These are phyloP conservation scores for Piromyces sp. DNA, from an alignment of 192 early-diverging fungal species.

Conservation along the genomic window DNA sequence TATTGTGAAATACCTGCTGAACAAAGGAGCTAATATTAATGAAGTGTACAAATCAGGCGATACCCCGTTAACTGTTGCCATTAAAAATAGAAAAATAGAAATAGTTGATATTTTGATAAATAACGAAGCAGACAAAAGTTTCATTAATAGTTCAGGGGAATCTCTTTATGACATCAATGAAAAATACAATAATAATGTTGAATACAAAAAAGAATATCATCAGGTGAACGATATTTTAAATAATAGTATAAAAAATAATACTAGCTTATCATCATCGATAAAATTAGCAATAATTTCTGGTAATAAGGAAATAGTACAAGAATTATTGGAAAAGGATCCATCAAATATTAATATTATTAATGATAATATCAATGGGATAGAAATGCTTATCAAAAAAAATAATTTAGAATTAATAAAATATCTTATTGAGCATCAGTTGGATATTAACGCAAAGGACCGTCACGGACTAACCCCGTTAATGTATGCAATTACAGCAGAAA, in stretches of 20 bases:
- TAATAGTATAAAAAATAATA: not conserved
- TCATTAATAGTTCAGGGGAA: not conserved
- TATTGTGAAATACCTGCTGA: not conserved
- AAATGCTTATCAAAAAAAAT: not conserved
- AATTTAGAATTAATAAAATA: not conserved
- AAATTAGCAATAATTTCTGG: not conserved
- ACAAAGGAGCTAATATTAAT: not conserved
- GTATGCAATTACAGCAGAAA: not conserved
- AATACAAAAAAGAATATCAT: not conserved
- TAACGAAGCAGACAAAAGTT: not conserved
- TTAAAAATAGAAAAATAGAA: not conserved
- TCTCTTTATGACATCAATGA: not conserved
- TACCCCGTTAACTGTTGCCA: not conserved
- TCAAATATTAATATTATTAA: not conserved
- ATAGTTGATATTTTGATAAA: not conserved
- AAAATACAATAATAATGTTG: not conserved
- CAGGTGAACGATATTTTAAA: not conserved
- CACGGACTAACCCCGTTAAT: not conserved
- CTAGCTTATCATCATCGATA: not conserved
- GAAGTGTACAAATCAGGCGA: not conserved
- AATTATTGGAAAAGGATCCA: not conserved
- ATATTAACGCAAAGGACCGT: not conserved
- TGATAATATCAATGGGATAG: not conserved
- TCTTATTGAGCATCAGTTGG: not conserved
- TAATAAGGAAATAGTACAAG: not conserved